Conservation (phyloP, 345 rosid genomes). For the Heritiera littoralis region DNA sequence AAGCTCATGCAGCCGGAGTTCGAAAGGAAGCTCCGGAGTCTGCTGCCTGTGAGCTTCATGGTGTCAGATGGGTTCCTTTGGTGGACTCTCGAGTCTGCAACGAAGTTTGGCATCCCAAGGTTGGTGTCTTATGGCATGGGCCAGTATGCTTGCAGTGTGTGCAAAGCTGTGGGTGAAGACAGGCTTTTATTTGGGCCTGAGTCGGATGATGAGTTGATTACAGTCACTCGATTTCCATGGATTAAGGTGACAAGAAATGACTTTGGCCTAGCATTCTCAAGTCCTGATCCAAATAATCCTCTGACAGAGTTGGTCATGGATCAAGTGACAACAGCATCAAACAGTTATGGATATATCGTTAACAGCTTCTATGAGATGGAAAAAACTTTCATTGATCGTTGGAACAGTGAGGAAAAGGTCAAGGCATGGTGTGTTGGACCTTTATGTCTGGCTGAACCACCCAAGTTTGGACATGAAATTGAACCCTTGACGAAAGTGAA, state of each 20-base stretch:
- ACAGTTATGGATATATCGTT: conserved; percentile 46
- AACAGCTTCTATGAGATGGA: conserved; percentile 23
- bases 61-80: conserved; percentile 72
- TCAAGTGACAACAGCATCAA: neutral
- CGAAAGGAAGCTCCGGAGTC: conserved; percentile 41
- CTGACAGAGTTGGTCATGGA: conserved; percentile 23
- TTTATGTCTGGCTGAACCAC: conserved; percentile 40
- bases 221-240: conserved; percentile 64
- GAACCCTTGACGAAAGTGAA: conserved; percentile 27
- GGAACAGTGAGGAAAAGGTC: neutral
- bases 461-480: neutral
- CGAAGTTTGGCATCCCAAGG: conserved; percentile 57
- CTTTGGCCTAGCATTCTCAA: conserved; percentile 8
- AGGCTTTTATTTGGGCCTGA: conserved; percentile 20
- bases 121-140: conserved; percentile 54
- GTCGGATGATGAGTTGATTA: conserved; percentile 46
- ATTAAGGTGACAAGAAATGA: conserved; percentile 52
- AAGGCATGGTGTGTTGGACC: conserved; percentile 63
- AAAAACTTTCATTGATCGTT: no score
- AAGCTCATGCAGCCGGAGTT: conserved; percentile 55
- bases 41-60: conserved; percentile 50
- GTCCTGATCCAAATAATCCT: conserved; percentile 25
- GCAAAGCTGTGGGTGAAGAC: neutral
- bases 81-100: conserved; percentile 77
- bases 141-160: conserved; percentile 28